Evolutionary conservation across 108 stramenopile genomes (phyloP).

Genomic region (Fistulifera pelliculosa): DNA sequence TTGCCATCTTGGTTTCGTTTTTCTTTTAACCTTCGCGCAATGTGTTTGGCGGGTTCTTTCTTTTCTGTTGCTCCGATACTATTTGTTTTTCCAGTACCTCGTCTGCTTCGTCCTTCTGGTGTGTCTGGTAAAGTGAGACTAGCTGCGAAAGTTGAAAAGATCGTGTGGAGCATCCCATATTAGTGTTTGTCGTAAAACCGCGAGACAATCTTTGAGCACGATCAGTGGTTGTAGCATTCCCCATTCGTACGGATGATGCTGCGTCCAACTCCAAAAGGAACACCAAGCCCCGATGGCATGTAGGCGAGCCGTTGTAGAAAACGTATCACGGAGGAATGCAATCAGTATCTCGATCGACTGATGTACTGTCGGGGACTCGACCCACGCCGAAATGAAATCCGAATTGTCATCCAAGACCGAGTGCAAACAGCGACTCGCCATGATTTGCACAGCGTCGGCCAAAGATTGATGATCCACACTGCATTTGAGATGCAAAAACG

Average conservation of each 20-base stretch:
- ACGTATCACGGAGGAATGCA: slow-evolving; percentile 6
- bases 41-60: slow-evolving; percentile 56
- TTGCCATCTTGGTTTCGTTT: slow-evolving; percentile 18
- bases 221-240: not conserved
- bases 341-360: not conserved
- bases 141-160: not conserved
- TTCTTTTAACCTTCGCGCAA: slow-evolving; percentile 48
- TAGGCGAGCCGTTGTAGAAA: slow-evolving; percentile 17
- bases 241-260: not conserved
- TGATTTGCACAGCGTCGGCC: slow-evolving; percentile 15
- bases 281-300: slow-evolving; percentile 46
- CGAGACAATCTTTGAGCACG: no score
- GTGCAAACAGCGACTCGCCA: slow-evolving; percentile 45
- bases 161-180: no score
- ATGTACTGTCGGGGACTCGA: no score
- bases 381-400: slow-evolving; percentile 10
- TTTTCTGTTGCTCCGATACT: slow-evolving; percentile 40
- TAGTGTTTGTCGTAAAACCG: no score
- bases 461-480: not conserved
- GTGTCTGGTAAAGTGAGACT: not conserved
- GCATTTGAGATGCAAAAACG: not conserved
- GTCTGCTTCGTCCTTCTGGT: slow-evolving; percentile 37
- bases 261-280: slow-evolving; percentile 16
- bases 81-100: slow-evolving; percentile 48
- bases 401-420: slow-evolving; percentile 63